Evolutionary conservation across 495 filamentous ascomycete species (phyloP).

Genomic region (Hypoxylon cercidicola): DNA sequence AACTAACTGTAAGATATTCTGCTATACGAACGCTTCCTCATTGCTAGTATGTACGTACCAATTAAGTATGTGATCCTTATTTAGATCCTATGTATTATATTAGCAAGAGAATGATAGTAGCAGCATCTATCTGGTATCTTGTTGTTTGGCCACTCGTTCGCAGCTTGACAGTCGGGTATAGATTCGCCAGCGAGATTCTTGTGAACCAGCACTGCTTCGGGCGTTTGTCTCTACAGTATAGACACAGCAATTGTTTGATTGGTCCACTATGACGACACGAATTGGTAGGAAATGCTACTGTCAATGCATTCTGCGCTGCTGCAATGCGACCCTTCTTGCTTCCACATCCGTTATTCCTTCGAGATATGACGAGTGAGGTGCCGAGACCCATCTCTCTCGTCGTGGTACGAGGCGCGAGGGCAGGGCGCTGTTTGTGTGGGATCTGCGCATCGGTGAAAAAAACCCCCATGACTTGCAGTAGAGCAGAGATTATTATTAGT

Average conservation of each 20-base stretch:
- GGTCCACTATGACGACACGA: constrained; percentile 40
- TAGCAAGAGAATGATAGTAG: not conserved
- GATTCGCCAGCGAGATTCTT: constrained; percentile 23
- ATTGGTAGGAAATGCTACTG: constrained; percentile 26
- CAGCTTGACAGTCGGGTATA: constrained; percentile 26
- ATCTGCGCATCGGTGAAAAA: constrained; percentile 43
- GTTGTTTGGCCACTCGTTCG: not conserved
- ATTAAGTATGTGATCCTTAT: not conserved
- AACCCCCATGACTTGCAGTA: constrained; percentile 43
- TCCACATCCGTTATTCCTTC: constrained; percentile 25
- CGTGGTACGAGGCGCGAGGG: constrained; percentile 30
- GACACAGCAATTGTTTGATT: constrained; percentile 19
- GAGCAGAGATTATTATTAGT: constrained; percentile 37
- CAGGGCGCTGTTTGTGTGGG: constrained; percentile 31
- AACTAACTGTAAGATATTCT: constrained; percentile 5
- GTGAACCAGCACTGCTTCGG: constrained; percentile 26
- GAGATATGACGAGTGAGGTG: constrained; percentile 33
- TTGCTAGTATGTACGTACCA: not conserved
- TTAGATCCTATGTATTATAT: not conserved
- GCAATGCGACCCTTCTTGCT: constrained; percentile 37
- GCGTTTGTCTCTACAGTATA: constrained; percentile 17
- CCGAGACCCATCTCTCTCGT: constrained; percentile 19
- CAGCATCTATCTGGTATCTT: not conserved
- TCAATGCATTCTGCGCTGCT: constrained; percentile 21
- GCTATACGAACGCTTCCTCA: constrained; percentile 12